Percentiles rank a stretch among this genome's conserved stretches.
Conservation (phyloP, 2,329 filamentous ascomycete species). For the Paraconiothyrium brasiliense region DNA sequence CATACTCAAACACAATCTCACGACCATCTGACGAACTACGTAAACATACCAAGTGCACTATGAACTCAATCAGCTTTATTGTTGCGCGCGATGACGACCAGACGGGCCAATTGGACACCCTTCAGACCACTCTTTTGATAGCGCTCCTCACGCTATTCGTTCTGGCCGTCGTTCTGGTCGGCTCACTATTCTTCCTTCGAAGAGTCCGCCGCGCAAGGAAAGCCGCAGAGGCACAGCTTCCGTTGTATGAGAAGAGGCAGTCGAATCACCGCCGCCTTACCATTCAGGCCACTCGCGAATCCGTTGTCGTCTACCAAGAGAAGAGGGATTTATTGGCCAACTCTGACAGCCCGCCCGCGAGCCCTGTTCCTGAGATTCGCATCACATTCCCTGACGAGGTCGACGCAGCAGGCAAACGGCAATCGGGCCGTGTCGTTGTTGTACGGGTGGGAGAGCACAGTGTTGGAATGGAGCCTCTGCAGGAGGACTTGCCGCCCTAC, state of each 20-base stretch:
- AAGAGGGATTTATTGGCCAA: constrained; percentile 82
- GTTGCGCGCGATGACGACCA: constrained; percentile 58
- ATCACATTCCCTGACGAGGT: constrained; percentile 98
- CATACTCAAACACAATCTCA: constrained; percentile 8
- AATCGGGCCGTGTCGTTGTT: constrained; percentile 88
- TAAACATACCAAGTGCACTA: constrained; percentile 36
- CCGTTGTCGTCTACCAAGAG: constrained; percentile 79
- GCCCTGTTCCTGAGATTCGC: constrained; percentile 90
- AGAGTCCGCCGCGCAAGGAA: constrained; percentile 64
- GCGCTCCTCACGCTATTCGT: constrained; percentile 81
- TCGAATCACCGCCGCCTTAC: constrained; percentile 67
- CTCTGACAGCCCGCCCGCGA: constrained; percentile 77
- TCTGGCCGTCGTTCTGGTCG: constrained; percentile 73
- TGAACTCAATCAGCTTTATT: constrained; percentile 59
- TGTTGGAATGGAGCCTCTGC: constrained; percentile 86
- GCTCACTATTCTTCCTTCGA: constrained; percentile 76
- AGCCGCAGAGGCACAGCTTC: constrained; percentile 63
- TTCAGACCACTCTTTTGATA: constrained; percentile 80
- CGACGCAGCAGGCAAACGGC: constrained; percentile 80
- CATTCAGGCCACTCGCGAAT: constrained; percentile 66
- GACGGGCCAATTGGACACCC: constrained; percentile 62
- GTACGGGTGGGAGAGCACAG: constrained; percentile 90
- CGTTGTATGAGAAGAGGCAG: constrained; percentile 70
- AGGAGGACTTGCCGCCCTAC: constrained; percentile 85
- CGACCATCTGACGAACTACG: constrained; percentile 20